Evolutionary conservation across 805 yeast species (phyloP).

Genomic region (Lipomyces spencermartinsiae): DNA sequence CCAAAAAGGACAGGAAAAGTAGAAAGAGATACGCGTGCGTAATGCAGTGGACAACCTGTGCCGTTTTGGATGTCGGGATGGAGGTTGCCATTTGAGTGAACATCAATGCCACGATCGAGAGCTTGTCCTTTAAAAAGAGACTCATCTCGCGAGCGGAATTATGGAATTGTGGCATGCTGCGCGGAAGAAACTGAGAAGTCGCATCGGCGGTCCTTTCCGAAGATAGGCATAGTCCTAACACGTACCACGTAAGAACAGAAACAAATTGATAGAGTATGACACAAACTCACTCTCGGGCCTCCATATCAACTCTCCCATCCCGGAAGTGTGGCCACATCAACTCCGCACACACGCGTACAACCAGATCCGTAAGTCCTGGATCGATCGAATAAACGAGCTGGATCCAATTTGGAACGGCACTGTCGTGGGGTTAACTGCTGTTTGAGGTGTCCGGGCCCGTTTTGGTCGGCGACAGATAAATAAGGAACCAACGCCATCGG

Average conservation of each 20-base stretch:
- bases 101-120: no score
- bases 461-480: background rate
- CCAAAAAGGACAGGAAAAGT: no score
- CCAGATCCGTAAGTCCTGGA: background rate
- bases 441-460: background rate
- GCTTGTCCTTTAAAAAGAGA: no score
- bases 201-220: no score
- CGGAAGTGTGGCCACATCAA: background rate
- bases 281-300: background rate
- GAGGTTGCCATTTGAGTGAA: no score
- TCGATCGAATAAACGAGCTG: background rate
- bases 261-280: background rate
- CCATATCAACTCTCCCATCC: slow-evolving; percentile 1
- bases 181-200: no score
- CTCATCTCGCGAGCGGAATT: no score
- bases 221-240: no score
- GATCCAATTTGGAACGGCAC: background rate
- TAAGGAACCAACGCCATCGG: background rate
- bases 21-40: no score
- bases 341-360: background rate
- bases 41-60: no score
- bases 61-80: no score
- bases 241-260: background rate
- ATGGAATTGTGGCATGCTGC: no score
- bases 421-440: background rate